Conservation (phyloP, 1,284 basidiomycete genomes). For the Hymenochaete sp. region DNA sequence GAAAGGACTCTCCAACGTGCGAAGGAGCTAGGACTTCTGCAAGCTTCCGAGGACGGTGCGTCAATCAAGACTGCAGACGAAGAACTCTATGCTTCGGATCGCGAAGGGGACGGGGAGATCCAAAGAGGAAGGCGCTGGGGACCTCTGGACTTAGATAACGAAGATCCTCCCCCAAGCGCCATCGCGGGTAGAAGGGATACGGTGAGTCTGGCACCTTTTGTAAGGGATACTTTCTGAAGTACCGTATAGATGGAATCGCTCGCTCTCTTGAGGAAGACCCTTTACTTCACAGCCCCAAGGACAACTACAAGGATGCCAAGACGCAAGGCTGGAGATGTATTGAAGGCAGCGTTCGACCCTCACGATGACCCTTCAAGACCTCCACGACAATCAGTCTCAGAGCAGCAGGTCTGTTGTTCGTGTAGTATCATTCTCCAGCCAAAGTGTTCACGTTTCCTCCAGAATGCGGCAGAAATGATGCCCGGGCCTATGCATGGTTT, state of each 20-base stretch:
- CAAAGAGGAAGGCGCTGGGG: slow-evolving; percentile 42
- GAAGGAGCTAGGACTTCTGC: slow-evolving; percentile 37
- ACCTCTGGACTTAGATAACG: slow-evolving; percentile 48
- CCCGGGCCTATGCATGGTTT: slow-evolving; percentile 17
- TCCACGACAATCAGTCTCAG: slow-evolving; percentile 48
- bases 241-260: slow-evolving; percentile 40
- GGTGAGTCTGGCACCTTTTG: slow-evolving; percentile 26
- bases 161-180: slow-evolving; percentile 52
- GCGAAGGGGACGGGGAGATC: slow-evolving; percentile 9
- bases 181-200: slow-evolving; percentile 58
- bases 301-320: slow-evolving; percentile 48
- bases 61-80: slow-evolving; percentile 17
- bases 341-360: slow-evolving; percentile 43
- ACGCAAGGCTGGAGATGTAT: slow-evolving; percentile 34
- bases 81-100: no score
- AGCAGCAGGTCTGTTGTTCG: slow-evolving; percentile 37
- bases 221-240: slow-evolving; percentile 1
- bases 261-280: slow-evolving; percentile 46
- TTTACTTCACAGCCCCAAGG: slow-evolving; percentile 47
- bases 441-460: background rate
- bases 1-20: slow-evolving; percentile 37
- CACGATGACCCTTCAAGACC: slow-evolving; percentile 40
- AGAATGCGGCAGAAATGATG: slow-evolving; percentile 11
- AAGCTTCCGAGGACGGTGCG: slow-evolving; percentile 19
- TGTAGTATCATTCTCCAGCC: slow-evolving; percentile 24